Evolutionary conservation across 2,329 filamentous ascomycete genomes (phyloP).

Genomic region (Passalora sequoiae): DNA sequence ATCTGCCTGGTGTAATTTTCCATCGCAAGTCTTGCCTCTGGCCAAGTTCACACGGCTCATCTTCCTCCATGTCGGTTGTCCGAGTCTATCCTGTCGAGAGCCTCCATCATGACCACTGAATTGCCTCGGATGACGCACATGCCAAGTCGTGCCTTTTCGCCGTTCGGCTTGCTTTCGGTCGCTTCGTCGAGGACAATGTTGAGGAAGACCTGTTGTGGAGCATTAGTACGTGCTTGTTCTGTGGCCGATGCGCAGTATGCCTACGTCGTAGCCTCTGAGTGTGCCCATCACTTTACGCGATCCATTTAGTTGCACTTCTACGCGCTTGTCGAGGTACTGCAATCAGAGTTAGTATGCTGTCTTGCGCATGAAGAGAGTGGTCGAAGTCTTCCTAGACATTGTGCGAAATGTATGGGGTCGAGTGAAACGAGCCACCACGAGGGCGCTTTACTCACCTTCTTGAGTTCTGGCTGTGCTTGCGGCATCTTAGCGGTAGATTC

Average conservation of each 20-base stretch:
- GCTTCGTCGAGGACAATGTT: slow-evolving; percentile 98
- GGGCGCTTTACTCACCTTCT: slow-evolving; percentile 65
- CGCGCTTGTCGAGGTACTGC: slow-evolving; percentile 97
- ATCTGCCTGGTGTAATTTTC: too few species aligned
- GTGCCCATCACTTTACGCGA: slow-evolving; percentile 95
- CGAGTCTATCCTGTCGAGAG: slow-evolving; percentile 37
- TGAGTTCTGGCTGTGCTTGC: slow-evolving; percentile 97
- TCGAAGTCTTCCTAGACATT: too few species aligned
- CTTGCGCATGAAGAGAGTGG: too few species aligned
- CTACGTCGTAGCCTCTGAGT: slow-evolving; percentile 90
- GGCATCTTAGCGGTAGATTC: slow-evolving; percentile 62
- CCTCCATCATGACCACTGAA: slow-evolving; percentile 94
- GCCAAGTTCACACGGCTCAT: not conserved
- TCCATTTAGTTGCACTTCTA: slow-evolving; percentile 96
- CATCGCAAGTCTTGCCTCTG: too few species aligned
- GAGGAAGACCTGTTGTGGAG: slow-evolving; percentile 70
- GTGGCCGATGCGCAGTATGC: slow-evolving; percentile 35
- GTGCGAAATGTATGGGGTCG: too few species aligned
- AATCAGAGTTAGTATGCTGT: slow-evolving; percentile 1
- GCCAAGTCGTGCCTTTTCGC: slow-evolving; percentile 82
- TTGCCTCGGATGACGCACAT: slow-evolving; percentile 81
- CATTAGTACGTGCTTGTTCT: not conserved
- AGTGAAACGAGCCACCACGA: too few species aligned
- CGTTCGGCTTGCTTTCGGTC: slow-evolving; percentile 86
- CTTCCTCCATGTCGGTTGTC: slow-evolving; percentile 25